Percentiles rank a stretch among this genome's conserved stretches.
These are phyloP conservation scores for Clavaria fumosa DNA, from an alignment of 768 basidiomycete species.

Conservation along the genomic window DNA sequence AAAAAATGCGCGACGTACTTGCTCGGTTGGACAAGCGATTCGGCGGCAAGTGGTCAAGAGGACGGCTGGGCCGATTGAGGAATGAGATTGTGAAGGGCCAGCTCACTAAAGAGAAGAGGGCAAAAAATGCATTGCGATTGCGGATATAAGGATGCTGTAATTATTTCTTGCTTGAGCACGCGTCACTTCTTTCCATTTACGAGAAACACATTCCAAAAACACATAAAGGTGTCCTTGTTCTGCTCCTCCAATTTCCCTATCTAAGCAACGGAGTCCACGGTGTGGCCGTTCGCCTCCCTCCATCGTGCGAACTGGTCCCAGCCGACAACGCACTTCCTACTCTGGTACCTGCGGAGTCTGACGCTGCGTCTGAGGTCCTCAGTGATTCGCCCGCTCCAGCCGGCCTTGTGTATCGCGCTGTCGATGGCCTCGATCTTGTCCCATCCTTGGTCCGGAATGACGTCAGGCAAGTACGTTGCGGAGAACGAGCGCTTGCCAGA, in stretches of 20 bases:
- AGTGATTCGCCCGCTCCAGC: slow-evolving; percentile 69
- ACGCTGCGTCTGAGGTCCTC: slow-evolving; percentile 69
- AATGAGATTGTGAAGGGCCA: background rate
- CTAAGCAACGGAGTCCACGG: slow-evolving; percentile 1
- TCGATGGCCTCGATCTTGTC: slow-evolving; percentile 78
- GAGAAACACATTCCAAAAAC: no score
- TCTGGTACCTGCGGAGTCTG: slow-evolving; percentile 72
- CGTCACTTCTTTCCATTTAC: no score
- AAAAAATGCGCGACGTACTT: slow-evolving; percentile 42
- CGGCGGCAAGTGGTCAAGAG: slow-evolving; percentile 27
- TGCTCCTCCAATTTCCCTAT: background rate
- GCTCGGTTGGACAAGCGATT: slow-evolving; percentile 40
- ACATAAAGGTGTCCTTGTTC: no score
- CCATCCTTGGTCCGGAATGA: slow-evolving; percentile 91
- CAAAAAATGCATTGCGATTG: no score
- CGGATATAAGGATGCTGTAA: no score
- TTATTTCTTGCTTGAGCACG: no score
- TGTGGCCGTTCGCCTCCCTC: slow-evolving; percentile 33
- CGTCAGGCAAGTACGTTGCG: slow-evolving; percentile 88
- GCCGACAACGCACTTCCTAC: slow-evolving; percentile 43
- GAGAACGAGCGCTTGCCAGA: slow-evolving; percentile 47
- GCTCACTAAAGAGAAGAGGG: background rate
- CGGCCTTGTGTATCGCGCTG: slow-evolving; percentile 87
- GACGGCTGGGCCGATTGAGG: slow-evolving; percentile 28
- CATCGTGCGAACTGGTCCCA: slow-evolving; percentile 73